These are phyloP conservation scores for Leishmania guyanensis DNA, from an alignment of 208 protist species.

Conservation along the genomic window DNA sequence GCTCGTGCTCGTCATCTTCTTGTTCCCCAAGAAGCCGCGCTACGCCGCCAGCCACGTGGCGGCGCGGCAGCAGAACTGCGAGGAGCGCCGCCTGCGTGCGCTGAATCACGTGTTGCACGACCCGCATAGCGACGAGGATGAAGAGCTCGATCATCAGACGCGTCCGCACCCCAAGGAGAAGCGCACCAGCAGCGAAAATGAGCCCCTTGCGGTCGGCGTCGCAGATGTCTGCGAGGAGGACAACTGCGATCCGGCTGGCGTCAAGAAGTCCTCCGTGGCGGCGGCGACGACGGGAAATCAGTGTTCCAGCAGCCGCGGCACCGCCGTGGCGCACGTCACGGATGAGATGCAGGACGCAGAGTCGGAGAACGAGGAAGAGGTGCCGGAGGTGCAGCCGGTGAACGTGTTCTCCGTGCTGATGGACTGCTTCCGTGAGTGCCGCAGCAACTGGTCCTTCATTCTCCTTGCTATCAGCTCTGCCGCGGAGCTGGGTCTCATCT, in stretches of 20 bases:
- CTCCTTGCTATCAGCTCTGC: constrained; percentile 62
- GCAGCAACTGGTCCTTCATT: constrained; percentile 56
- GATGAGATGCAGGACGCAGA: background rate
- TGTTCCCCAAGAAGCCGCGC: constrained; percentile 51
- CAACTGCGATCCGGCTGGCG: background rate
- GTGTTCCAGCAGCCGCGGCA: background rate
- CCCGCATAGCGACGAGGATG: constrained; percentile 17
- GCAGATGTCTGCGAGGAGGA: background rate
- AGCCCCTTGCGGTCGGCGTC: background rate
- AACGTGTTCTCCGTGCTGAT: constrained; percentile 74
- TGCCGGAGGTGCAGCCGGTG: constrained; percentile 49
- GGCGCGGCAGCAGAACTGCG: constrained; percentile 38
- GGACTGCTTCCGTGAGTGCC: constrained; percentile 55
- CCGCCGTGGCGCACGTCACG: background rate
- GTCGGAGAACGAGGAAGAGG: constrained; percentile 11
- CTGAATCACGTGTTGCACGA: constrained; percentile 23
- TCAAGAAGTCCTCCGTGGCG: background rate
- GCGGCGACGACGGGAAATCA: background rate
- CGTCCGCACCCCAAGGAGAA: background rate
- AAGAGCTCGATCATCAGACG: background rate
- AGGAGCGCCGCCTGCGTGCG: constrained; percentile 38
- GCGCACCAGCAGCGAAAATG: background rate
- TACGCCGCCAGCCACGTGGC: constrained; percentile 58
- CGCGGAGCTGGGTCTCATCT: constrained; percentile 74
- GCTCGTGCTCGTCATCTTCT: constrained; percentile 55